phyloP scores from a whole-genome alignment of 2,329 filamentous ascomycete genomes.

The Claviceps sorghi region DNA sequence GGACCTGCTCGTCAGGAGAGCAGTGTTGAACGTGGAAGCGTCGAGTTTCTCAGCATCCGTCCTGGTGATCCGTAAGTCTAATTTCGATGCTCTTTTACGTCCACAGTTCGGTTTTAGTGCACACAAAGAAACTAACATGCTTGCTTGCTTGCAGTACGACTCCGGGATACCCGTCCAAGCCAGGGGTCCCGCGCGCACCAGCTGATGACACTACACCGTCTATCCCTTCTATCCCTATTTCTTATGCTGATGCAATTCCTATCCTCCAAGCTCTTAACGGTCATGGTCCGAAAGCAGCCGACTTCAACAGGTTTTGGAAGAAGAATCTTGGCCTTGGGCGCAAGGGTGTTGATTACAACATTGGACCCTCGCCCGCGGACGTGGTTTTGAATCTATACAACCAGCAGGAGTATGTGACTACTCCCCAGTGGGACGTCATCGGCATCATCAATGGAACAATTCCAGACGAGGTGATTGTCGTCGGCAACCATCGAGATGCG shows the following conservation, averaged over 20 bases:
- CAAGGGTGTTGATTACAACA: slow-evolving; percentile 71
- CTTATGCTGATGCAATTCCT: slow-evolving; percentile 72
- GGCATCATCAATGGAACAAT: slow-evolving; percentile 82
- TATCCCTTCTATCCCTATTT: slow-evolving; percentile 86
- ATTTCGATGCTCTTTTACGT: neutral
- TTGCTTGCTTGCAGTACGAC: slow-evolving; percentile 44
- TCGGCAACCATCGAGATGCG: slow-evolving; percentile 87
- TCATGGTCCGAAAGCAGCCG: slow-evolving; percentile 61
- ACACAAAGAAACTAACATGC: neutral
- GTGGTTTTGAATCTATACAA: slow-evolving; percentile 62
- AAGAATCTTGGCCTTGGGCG: slow-evolving; percentile 57
- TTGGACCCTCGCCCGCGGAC: slow-evolving; percentile 64
- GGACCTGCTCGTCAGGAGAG: slow-evolving; percentile 79
- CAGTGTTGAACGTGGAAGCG: slow-evolving; percentile 79
- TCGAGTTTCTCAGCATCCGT: slow-evolving; percentile 59
- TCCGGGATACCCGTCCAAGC: slow-evolving; percentile 84
- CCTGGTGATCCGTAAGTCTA: slow-evolving; percentile 50
- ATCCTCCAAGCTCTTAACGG: slow-evolving; percentile 85
- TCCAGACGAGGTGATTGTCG: slow-evolving; percentile 68
- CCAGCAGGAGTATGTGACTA: slow-evolving; percentile 68
- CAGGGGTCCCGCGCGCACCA: slow-evolving; percentile 63
- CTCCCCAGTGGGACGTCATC: slow-evolving; percentile 80
- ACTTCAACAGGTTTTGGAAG: slow-evolving; percentile 59
- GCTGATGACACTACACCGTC: slow-evolving; percentile 57
- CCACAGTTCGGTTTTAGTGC: neutral